These are phyloP conservation scores for Skeletonema costatum DNA, from an alignment of 108 stramenopile genomes.

Conservation along the genomic window DNA sequence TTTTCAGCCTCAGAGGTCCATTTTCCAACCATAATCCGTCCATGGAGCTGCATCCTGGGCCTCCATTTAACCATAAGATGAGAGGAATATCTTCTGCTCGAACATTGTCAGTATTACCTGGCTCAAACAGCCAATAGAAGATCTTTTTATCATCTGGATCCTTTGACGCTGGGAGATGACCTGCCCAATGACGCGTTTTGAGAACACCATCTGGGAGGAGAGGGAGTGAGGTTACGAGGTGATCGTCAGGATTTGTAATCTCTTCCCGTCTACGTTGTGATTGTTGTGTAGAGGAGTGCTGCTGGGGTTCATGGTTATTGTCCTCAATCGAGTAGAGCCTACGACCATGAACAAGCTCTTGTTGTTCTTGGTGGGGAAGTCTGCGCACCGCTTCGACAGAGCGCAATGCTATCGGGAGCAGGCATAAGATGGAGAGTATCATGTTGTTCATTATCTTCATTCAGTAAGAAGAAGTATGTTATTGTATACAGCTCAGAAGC, in stretches of 20 bases:
- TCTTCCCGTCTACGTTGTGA: slow-evolving; percentile 11
- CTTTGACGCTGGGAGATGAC: slow-evolving; percentile 63
- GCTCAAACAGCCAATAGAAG: slow-evolving; percentile 97
- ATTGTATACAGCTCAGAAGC: too few relatives aligned
- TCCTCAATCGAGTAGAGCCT: slow-evolving; percentile 19
- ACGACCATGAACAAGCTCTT: slow-evolving; percentile 15
- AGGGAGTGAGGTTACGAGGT: slow-evolving; percentile 68
- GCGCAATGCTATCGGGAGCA: neutral
- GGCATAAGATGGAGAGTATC: neutral
- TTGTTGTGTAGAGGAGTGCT: neutral
- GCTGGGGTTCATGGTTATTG: neutral
- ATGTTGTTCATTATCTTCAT: neutral
- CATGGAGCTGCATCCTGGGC: slow-evolving; percentile 93
- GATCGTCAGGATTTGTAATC: slow-evolving; percentile 52
- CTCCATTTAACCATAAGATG: slow-evolving; percentile 90
- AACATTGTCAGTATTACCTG: slow-evolving; percentile 30
- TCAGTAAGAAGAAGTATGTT: too few relatives aligned
- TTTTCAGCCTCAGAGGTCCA: slow-evolving; percentile 83
- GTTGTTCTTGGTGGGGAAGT: slow-evolving; percentile 12
- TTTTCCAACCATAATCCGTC: slow-evolving; percentile 97
- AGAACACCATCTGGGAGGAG: slow-evolving; percentile 47
- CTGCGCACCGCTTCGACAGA: slow-evolving; percentile 30
- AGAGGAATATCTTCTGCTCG: slow-evolving; percentile 72
- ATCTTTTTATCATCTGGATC: slow-evolving; percentile 73
- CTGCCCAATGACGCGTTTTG: slow-evolving; percentile 71